Conservation (phyloP, 2,329 filamentous ascomycete genomes). For the Ophiognomonia clavigignenti-juglandacearum region DNA sequence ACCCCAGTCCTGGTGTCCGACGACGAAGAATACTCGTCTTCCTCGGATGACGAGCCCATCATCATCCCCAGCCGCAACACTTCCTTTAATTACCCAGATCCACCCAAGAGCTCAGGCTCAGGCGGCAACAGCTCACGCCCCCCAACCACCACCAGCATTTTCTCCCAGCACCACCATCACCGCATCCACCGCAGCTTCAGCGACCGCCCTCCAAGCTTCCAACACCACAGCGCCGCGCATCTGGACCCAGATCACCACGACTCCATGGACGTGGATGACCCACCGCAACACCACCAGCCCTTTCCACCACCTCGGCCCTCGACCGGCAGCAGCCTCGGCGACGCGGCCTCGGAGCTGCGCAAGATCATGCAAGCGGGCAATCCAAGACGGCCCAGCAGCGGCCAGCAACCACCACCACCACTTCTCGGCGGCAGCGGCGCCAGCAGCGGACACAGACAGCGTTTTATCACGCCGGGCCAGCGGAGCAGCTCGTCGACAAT, state of each 20-base stretch:
- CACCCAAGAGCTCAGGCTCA: slow-evolving; percentile 22
- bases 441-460: slow-evolving; percentile 31
- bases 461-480: slow-evolving; percentile 28
- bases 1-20: not conserved
- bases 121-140: slow-evolving; percentile 7
- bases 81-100: slow-evolving; percentile 54
- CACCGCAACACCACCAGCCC: not conserved
- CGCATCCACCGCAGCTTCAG: slow-evolving; percentile 9
- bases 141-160: slow-evolving; percentile 14
- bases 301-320: slow-evolving; percentile 5
- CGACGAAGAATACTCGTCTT: slow-evolving; percentile 45
- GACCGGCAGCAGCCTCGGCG: slow-evolving; percentile 30
- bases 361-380: slow-evolving; percentile 46
- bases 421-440: slow-evolving; percentile 18
- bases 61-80: slow-evolving; percentile 57
- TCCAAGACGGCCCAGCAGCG: slow-evolving; percentile 26
- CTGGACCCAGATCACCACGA: slow-evolving; percentile 1
- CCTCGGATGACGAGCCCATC: slow-evolving; percentile 60
- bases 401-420: slow-evolving; percentile 4
- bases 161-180: slow-evolving; percentile 5
- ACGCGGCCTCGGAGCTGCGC: slow-evolving; percentile 56
- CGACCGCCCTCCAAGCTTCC: slow-evolving; percentile 5
- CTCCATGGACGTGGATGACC: slow-evolving; percentile 11
- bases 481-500: slow-evolving; percentile 31
- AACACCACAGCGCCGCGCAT: not conserved